Evolutionary conservation across 2,329 filamentous ascomycete genomes (phyloP), one percentile per base, ranked within the genome.

Genomic region (Escovopsis sp.): DNA sequence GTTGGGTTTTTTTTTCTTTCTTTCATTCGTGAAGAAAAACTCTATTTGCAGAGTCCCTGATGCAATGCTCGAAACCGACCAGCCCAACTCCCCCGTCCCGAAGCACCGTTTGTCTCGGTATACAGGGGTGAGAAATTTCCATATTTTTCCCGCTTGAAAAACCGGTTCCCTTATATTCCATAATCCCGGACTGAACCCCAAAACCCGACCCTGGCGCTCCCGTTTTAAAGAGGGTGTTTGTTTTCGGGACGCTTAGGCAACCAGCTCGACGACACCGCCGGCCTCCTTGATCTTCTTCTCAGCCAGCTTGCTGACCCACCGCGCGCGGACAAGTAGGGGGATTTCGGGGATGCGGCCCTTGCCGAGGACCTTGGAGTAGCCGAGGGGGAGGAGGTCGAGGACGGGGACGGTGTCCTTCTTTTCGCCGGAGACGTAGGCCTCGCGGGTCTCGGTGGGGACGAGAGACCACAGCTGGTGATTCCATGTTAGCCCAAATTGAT

Each of bases 211-310:
- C 56, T 54, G 49, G 43, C 43, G 42, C 27, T 29, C 27, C 27
- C 27, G 27, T 29, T 11, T 8, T 29, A 3, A 29, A 37, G 27
- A 37, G 20, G 20, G 5, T 20, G 20, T 20, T 20, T 29, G 8
- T 8, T 2, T 29, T 46, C 39, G 45, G 43, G 32, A 40, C 43
- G 53, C 58, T 63, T 67, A 95, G 71, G 87, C 88, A 62, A 95
- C 85, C 66, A 95, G 77, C 78, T 95, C 86, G 60, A 94, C 74
- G 61, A 94, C 84, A 70, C 89, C 89, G 68, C 91, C 91, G 60
- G 88, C 89, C 69, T 91, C 86, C 66, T 84, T 94, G 71, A 98
- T 95, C 84, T 98, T 98, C 74, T 85, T 76, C 82, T 98, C 91
- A 55, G 91, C 91, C 67, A 94, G 81, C 66, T 84, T 83, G 76